A percentile compares a stretch with the other conserved stretches of the same genome.
Evolutionary conservation across 2,329 filamentous ascomycete genomes (phyloP).

Genomic region (Rosellinia necatrix): DNA sequence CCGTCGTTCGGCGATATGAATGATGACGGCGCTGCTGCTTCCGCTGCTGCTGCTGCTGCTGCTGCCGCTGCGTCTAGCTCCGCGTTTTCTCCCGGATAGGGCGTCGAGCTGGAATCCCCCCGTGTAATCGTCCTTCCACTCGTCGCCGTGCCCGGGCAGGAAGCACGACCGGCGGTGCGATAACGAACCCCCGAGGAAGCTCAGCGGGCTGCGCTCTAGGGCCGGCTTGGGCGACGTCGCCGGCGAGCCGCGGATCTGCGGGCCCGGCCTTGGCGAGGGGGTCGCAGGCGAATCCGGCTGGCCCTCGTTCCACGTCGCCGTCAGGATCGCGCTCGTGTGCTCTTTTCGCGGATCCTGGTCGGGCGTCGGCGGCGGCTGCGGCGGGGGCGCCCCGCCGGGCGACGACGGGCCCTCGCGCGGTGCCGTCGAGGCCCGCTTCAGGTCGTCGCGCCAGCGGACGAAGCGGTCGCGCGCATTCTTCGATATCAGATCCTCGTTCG

Average conservation of each 20-base stretch:
- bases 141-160: slow-evolving; percentile 12
- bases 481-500: slow-evolving; percentile 79
- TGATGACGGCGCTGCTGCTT: background rate
- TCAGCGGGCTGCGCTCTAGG: slow-evolving; percentile 36
- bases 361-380: slow-evolving; percentile 1
- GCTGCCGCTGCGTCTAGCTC: background rate
- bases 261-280: slow-evolving; percentile 27
- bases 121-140: slow-evolving; percentile 4
- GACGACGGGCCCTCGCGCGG: slow-evolving; percentile 72
- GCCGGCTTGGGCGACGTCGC: slow-evolving; percentile 24
- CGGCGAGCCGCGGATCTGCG: slow-evolving; percentile 22
- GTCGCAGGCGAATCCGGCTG: slow-evolving; percentile 60
- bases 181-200: slow-evolving; percentile 33
- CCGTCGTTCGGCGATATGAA: slow-evolving; percentile 29
- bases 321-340: slow-evolving; percentile 59
- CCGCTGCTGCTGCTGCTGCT: too few relatives aligned
- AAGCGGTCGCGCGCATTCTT: slow-evolving; percentile 79
- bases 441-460: slow-evolving; percentile 75
- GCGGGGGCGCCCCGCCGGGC: slow-evolving; percentile 41
- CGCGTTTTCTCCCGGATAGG: background rate
- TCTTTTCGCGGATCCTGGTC: slow-evolving; percentile 45
- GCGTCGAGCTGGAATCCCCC: background rate
- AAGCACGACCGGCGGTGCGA: slow-evolving; percentile 28
- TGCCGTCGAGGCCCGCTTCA: slow-evolving; percentile 69
- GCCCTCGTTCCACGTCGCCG: slow-evolving; percentile 66